Conservation (phyloP, 2,329 filamentous ascomycete species). For the Diaporthe sp. region DNA sequence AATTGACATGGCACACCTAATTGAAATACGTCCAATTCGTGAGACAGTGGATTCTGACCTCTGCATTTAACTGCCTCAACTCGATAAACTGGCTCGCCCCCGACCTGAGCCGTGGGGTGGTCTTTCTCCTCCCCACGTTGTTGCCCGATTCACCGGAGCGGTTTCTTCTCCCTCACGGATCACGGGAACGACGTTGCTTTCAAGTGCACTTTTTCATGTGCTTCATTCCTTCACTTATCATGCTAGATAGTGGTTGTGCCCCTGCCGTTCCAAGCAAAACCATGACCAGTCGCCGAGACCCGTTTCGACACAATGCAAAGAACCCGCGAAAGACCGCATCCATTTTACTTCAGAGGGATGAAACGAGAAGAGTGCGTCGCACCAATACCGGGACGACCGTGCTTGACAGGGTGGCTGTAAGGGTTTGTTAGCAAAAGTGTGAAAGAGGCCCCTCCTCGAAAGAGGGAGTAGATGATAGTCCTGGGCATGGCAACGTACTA, state of each 20-base stretch:
- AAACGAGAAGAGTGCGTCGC: constrained; percentile 99
- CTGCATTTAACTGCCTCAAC: constrained; percentile 20
- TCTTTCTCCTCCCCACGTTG: background rate
- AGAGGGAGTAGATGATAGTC: background rate
- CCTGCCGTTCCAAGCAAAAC: constrained; percentile 64
- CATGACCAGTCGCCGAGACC: constrained; percentile 71
- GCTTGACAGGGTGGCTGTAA: constrained; percentile 97
- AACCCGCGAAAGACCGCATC: constrained; percentile 64
- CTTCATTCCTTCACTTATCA: constrained; percentile 60
- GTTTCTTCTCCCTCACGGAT: constrained; percentile 39
- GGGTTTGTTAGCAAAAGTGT: constrained; percentile 62
- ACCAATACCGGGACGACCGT: constrained; percentile 99
- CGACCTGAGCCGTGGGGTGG: constrained; percentile 3
- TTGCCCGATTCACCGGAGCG: constrained; percentile 27
- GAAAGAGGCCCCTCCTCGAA: background rate
- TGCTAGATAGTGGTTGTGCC: constrained; percentile 57
- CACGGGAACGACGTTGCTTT: constrained; percentile 15
- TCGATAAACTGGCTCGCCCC: constrained; percentile 2
- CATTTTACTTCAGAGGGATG: constrained; percentile 97
- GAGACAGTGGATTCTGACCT: background rate
- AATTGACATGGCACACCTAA: background rate
- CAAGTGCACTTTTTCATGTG: constrained; percentile 46
- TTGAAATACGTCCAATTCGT: background rate
- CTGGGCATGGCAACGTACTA: constrained; percentile 78
- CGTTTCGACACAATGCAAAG: constrained; percentile 67